phyloP scores from a whole-genome alignment of 1,139 yeast genomes.

The Pichia sp. region DNA sequence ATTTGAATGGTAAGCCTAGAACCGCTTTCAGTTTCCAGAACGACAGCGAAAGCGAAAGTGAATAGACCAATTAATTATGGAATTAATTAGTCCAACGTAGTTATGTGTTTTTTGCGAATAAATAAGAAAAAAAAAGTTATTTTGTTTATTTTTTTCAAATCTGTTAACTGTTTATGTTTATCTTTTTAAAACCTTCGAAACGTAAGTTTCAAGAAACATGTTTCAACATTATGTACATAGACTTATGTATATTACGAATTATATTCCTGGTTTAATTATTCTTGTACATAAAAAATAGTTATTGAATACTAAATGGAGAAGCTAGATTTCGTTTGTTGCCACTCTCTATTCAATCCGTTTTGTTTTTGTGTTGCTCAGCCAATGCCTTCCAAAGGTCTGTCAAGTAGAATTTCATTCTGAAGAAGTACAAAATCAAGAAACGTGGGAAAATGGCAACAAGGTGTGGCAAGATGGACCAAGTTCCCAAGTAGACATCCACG shows the following conservation, averaged over 20 bases:
- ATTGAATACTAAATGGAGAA: background rate
- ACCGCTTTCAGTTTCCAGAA: conserved; percentile 6
- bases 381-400: conserved; percentile 31
- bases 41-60: conserved; percentile 15
- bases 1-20: background rate
- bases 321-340: too few species aligned
- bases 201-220: background rate
- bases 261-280: background rate
- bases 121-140: background rate
- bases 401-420: conserved; percentile 49
- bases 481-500: conserved; percentile 54
- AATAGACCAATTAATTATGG: conserved; percentile 13
- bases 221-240: background rate
- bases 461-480: conserved; percentile 41
- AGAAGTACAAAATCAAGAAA: conserved; percentile 41
- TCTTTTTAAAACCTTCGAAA: background rate
- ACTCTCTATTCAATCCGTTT: background rate
- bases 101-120: background rate
- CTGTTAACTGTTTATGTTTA: background rate
- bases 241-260: background rate
- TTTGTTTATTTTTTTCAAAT: background rate
- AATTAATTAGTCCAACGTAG: conserved; percentile 8
- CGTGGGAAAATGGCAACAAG: conserved; percentile 43
- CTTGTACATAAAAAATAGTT: background rate
- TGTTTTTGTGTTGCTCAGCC: conserved; percentile 14